Percentiles rank a stretch among this genome's conserved stretches.
These are phyloP conservation scores for Aspergillus amoenus DNA, from an alignment of 2,329 filamentous ascomycete species.

Conservation along the genomic window DNA sequence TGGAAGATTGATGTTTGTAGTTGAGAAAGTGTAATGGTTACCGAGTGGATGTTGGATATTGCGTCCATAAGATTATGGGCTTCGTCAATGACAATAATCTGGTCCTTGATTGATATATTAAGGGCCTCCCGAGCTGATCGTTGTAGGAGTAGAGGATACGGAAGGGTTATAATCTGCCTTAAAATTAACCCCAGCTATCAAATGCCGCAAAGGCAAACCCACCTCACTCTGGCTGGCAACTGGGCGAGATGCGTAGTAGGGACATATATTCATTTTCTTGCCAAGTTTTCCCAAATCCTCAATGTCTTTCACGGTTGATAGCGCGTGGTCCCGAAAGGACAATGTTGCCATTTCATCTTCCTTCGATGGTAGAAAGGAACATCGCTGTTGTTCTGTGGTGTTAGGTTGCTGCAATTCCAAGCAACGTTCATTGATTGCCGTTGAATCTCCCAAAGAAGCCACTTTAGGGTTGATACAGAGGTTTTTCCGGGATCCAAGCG, in stretches of 20 bases:
- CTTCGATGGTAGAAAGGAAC: constrained; percentile 74
- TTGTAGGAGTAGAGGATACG: constrained; percentile 87
- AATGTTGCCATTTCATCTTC: constrained; percentile 70
- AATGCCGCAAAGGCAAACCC: constrained; percentile 17
- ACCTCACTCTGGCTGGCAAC: constrained; percentile 78
- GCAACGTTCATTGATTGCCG: constrained; percentile 91
- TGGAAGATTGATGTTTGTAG: constrained; percentile 71
- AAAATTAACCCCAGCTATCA: constrained; percentile 7
- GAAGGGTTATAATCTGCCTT: constrained; percentile 75
- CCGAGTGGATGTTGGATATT: constrained; percentile 81
- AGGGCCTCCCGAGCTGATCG: constrained; percentile 83
- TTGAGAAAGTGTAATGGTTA: constrained; percentile 71
- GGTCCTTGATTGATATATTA: constrained; percentile 78
- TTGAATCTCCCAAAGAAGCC: constrained; percentile 63
- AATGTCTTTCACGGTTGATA: constrained; percentile 87
- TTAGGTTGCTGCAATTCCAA: constrained; percentile 80
- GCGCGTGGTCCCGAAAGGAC: constrained; percentile 78
- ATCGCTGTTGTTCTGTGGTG: constrained; percentile 64
- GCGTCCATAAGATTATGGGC: constrained; percentile 98
- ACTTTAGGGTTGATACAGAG: constrained; percentile 88
- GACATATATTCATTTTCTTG: constrained; percentile 76
- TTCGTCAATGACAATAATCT: constrained; percentile 94
- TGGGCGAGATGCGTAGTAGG: constrained; percentile 91
- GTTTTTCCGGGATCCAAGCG: constrained; percentile 82
- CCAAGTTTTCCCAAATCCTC: constrained; percentile 83